Evolutionary conservation across 176 grass and related monocot genomes (phyloP).

Genomic region (Melocanna baccifera): DNA sequence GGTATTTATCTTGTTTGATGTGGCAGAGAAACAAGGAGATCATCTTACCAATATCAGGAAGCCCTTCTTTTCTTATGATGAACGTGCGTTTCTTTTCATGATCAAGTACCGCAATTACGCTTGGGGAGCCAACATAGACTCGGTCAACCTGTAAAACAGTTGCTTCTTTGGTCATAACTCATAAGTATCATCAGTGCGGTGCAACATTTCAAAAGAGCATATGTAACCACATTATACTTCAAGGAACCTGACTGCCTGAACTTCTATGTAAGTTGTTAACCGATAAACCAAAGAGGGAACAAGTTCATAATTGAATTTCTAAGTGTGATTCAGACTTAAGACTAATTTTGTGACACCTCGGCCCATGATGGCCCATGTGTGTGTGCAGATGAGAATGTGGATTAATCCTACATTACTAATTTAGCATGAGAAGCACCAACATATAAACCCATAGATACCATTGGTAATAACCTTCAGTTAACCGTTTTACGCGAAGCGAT

Average conservation of each 20-base stretch:
- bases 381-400: no score
- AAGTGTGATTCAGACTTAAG: neutral
- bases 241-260: neutral
- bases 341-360: no score
- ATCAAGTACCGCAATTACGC: conserved; percentile 80
- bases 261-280: neutral
- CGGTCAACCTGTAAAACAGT: conserved; percentile 70
- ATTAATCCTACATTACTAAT: no score
- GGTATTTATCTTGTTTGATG: neutral
- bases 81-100: conserved; percentile 95
- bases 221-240: neutral
- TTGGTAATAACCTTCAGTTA: no score
- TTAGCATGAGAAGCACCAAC: no score
- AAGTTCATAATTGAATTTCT: neutral
- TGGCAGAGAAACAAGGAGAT: neutral
- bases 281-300: neutral
- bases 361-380: no score
- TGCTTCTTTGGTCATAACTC: neutral
- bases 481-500: no score
- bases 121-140: conserved; percentile 80
- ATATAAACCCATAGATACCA: no score
- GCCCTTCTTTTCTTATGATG: conserved; percentile 78
- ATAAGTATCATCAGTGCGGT: neutral
- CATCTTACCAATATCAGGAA: conserved; percentile 77
- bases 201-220: neutral